Evolutionary conservation across 805 yeast genomes (phyloP).

Genomic region (Yarrowia deformans): DNA sequence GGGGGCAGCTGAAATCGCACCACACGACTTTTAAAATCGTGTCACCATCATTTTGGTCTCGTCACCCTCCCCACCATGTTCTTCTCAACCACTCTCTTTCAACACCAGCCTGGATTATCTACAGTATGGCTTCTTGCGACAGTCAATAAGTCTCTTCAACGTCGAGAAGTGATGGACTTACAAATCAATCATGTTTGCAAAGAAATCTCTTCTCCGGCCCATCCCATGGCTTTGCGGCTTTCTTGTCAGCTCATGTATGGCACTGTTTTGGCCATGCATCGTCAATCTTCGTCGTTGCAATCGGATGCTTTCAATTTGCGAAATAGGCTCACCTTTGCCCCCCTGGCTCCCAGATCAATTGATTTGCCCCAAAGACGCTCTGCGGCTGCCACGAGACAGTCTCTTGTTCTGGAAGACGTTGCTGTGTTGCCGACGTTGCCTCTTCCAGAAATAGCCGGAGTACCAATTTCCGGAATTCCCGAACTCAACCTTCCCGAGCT

Average conservation of each 20-base stretch:
- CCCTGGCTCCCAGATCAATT: constrained; percentile 2
- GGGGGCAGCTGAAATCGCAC: no score
- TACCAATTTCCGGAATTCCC: background rate
- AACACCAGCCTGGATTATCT: constrained; percentile 17
- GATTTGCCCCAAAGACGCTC: constrained; percentile 12
- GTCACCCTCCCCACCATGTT: background rate
- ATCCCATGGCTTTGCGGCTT: constrained; percentile 16
- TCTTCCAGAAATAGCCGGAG: background rate
- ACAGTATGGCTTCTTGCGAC: constrained; percentile 34
- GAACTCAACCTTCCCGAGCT: constrained; percentile 1
- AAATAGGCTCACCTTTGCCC: background rate
- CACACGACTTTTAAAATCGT: no score
- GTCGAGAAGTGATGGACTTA: constrained; percentile 3
- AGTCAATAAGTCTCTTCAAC: background rate
- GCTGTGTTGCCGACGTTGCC: background rate
- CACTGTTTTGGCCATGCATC: constrained; percentile 10
- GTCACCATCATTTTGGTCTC: background rate
- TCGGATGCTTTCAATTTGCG: background rate
- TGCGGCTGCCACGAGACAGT: background rate
- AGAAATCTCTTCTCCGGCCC: constrained; percentile 13
- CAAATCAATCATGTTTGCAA: constrained; percentile 25
- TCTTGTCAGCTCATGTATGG: constrained; percentile 31
- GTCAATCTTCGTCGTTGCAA: background rate
- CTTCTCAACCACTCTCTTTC: constrained; percentile 26
- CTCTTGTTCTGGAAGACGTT: constrained; percentile 4